Conservation (phyloP, 2,329 filamentous ascomycete genomes). For the Akanthomyces lecanii region DNA sequence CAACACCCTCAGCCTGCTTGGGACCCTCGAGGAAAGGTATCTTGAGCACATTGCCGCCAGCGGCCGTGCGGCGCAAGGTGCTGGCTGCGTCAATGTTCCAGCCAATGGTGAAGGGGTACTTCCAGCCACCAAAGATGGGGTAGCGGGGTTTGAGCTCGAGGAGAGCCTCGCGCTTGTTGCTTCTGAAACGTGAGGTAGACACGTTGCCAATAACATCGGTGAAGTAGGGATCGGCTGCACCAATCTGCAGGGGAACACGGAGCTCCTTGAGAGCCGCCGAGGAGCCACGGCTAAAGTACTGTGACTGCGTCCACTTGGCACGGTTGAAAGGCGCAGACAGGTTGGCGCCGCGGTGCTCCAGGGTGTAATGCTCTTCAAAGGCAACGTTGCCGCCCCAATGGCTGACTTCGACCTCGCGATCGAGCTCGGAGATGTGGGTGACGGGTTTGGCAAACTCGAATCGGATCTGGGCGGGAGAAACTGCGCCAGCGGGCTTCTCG, state of each 20-base stretch:
- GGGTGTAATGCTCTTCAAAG: constrained; percentile 87
- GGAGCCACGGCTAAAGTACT: constrained; percentile 68
- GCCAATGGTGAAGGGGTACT: constrained; percentile 93
- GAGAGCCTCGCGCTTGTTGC: constrained; percentile 69
- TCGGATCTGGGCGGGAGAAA: constrained; percentile 69
- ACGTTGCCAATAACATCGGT: constrained; percentile 96
- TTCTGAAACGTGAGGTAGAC: constrained; percentile 84
- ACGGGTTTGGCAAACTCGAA: constrained; percentile 96
- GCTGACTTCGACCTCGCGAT: constrained; percentile 90
- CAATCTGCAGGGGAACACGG: constrained; percentile 71
- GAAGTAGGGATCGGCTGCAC: constrained; percentile 86
- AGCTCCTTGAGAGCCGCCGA: constrained; percentile 78
- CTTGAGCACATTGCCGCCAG: constrained; percentile 76
- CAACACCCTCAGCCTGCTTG: constrained; percentile 76
- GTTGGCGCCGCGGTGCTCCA: constrained; percentile 81
- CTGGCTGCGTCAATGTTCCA: constrained; percentile 85
- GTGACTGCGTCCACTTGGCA: constrained; percentile 67
- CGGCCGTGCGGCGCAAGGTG: constrained; percentile 64
- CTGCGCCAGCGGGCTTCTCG: constrained; percentile 72
- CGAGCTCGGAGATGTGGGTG: constrained; percentile 70
- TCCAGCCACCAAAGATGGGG: constrained; percentile 96
- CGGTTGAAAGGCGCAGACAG: constrained; percentile 69
- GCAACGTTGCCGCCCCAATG: constrained; percentile 98
- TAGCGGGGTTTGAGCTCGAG: constrained; percentile 92
- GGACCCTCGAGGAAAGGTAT: constrained; percentile 93